A percentile compares a stretch with the other conserved stretches of the same genome.
Conservation (phyloP, 805 yeast species). For the Pichia paraexigua region DNA sequence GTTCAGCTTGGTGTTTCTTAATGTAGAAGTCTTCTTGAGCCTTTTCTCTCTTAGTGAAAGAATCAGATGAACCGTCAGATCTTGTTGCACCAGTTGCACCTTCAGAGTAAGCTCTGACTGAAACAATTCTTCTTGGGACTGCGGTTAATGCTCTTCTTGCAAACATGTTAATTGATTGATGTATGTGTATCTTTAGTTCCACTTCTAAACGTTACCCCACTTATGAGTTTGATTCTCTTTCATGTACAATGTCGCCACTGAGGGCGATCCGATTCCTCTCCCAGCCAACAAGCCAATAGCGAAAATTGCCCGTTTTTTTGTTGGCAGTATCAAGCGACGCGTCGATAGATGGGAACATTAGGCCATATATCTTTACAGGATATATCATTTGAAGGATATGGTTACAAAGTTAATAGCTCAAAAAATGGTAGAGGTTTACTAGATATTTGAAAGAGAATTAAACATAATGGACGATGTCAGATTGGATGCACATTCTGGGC, state of each 20-base stretch:
- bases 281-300: background rate
- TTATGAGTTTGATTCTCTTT: too few relatives aligned
- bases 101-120: slow-evolving; percentile 38
- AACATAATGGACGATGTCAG: slow-evolving; percentile 1
- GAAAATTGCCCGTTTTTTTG: background rate
- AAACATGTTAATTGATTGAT: slow-evolving; percentile 19
- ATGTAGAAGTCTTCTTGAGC: slow-evolving; percentile 83
- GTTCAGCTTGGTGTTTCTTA: slow-evolving; percentile 86
- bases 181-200: background rate
- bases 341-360: background rate
- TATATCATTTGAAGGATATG: too few relatives aligned
- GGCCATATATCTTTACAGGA: too few relatives aligned
- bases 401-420: too few relatives aligned
- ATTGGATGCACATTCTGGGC: slow-evolving; percentile 45
- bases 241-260: background rate
- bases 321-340: background rate
- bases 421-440: background rate
- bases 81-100: slow-evolving; percentile 59
- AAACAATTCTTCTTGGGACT: slow-evolving; percentile 21
- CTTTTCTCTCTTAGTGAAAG: slow-evolving; percentile 80
- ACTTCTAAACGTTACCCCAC: too few relatives aligned
- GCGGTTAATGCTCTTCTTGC: slow-evolving; percentile 34
- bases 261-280: background rate
- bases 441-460: background rate
- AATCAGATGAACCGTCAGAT: slow-evolving; percentile 44